Evolutionary conservation across 225 moss, liverwort and hornwort genomes (phyloP).

Genomic region (Pleurozium schreberi): DNA sequence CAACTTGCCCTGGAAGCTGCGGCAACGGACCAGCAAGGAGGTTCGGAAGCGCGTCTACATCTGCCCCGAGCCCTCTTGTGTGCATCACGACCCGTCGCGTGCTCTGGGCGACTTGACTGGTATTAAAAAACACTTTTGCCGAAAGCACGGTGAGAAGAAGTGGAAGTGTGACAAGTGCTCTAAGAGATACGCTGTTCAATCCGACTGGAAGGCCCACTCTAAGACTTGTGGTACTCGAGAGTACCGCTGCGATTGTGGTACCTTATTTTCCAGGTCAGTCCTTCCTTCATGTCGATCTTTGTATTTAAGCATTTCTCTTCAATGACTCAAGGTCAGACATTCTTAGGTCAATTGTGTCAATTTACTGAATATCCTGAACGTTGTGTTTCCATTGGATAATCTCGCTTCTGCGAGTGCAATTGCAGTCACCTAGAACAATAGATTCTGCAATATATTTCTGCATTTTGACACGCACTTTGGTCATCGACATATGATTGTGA

Average conservation of each 20-base stretch:
- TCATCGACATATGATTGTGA: not conserved
- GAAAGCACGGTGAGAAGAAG: slow-evolving; percentile 99
- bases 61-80: slow-evolving; percentile 97
- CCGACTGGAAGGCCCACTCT: slow-evolving; percentile 99
- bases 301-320: not conserved
- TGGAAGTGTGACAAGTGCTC: slow-evolving; percentile 99
- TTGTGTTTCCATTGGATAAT: not conserved
- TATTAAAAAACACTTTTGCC: slow-evolving; percentile 99
- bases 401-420: not conserved
- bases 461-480: not conserved
- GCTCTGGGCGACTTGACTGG: slow-evolving; percentile 99
- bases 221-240: slow-evolving; percentile 99
- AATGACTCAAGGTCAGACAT: not conserved
- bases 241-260: slow-evolving; percentile 99
- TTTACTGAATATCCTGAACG: not conserved
- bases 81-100: slow-evolving; percentile 98
- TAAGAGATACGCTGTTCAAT: slow-evolving; percentile 98
- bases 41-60: slow-evolving; percentile 98
- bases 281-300: not conserved
- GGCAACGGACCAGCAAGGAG: slow-evolving; percentile 94
- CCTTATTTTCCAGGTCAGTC: slow-evolving; percentile 89
- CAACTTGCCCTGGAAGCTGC: slow-evolving; percentile 96
- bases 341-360: not conserved
- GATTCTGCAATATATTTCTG: not conserved
- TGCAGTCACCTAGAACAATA: not conserved